Conservation (phyloP, 2,329 filamentous ascomycete species). For the Stemphylium vesicarium region DNA sequence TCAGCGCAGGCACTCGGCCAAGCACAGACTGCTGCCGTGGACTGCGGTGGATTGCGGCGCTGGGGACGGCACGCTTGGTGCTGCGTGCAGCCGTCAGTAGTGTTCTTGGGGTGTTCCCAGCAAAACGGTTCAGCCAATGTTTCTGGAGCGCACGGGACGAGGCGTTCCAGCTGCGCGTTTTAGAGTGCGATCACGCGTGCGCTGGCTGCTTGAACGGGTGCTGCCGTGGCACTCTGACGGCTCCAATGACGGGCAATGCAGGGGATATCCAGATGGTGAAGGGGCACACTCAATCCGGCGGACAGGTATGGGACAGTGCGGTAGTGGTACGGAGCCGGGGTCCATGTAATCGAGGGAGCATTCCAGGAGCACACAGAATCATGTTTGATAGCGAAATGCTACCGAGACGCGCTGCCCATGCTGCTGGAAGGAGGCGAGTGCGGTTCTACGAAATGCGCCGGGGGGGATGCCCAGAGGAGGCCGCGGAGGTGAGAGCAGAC, state of each 20-base stretch:
- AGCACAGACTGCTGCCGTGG: slow-evolving; percentile 45
- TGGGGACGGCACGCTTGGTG: slow-evolving; percentile 50
- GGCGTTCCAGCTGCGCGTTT: slow-evolving; percentile 51
- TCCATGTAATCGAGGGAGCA: slow-evolving; percentile 47
- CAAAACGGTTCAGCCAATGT: slow-evolving; percentile 48
- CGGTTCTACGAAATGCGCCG: slow-evolving; percentile 16
- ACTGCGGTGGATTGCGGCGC: slow-evolving; percentile 27
- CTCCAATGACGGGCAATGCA: slow-evolving; percentile 36
- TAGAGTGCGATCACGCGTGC: slow-evolving; percentile 51
- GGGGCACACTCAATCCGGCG: slow-evolving; percentile 43
- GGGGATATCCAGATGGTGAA: slow-evolving; percentile 20
- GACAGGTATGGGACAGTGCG: slow-evolving; percentile 49
- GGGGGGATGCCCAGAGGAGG: slow-evolving; percentile 10
- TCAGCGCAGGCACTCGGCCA: slow-evolving; percentile 30
- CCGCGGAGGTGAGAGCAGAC: slow-evolving; percentile 1
- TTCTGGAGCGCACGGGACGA: slow-evolving; percentile 36
- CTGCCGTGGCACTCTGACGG: slow-evolving; percentile 44
- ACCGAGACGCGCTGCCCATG: slow-evolving; percentile 45
- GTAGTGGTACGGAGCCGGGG: slow-evolving; percentile 46
- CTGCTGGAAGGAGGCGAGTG: slow-evolving; percentile 31
- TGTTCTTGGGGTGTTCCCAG: slow-evolving; percentile 41
- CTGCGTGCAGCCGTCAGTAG: slow-evolving; percentile 50
- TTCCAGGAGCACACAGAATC: slow-evolving; percentile 40
- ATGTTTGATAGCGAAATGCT: slow-evolving; percentile 40
- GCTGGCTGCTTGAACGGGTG: slow-evolving; percentile 44